A percentile compares a stretch with the other conserved stretches of the same genome.
Evolutionary conservation across 208 protist genomes (phyloP).

Genomic region (Naegleria fowleri): DNA sequence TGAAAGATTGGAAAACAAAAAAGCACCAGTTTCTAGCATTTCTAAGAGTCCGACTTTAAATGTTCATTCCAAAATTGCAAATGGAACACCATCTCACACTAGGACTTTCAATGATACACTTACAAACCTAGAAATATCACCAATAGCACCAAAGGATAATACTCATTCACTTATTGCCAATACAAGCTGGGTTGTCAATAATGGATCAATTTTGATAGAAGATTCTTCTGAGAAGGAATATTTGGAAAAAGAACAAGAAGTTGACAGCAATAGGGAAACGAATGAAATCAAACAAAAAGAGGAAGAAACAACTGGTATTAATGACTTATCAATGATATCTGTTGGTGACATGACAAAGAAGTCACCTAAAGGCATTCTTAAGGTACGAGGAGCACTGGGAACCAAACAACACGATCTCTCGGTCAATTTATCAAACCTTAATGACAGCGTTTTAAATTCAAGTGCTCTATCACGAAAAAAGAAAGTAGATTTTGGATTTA

Average conservation of each 20-base stretch:
- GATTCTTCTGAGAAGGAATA: not conserved
- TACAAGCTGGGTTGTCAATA: not conserved
- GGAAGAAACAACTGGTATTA: not conserved
- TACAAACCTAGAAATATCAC: not conserved
- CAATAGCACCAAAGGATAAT: not conserved
- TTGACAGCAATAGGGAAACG: not conserved
- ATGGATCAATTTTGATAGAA: not conserved
- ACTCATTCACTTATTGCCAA: not conserved
- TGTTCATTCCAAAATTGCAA: no score
- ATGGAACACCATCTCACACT: no score
- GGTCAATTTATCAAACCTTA: not conserved
- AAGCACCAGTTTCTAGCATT: no score
- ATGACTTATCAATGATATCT: not conserved
- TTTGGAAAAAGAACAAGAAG: not conserved
- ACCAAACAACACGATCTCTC: not conserved
- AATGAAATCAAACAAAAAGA: not conserved
- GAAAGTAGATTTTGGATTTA: not conserved
- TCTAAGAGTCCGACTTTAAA: no score
- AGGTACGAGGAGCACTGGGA: not conserved
- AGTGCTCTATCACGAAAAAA: not conserved
- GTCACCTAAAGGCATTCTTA: not conserved
- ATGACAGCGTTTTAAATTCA: not conserved
- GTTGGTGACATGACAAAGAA: not conserved
- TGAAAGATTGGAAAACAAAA: no score
- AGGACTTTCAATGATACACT: no score